Percentiles rank a stretch among this genome's conserved stretches.
Conservation (phyloP, 495 filamentous ascomycete species). For the Cercophora scortea region DNA sequence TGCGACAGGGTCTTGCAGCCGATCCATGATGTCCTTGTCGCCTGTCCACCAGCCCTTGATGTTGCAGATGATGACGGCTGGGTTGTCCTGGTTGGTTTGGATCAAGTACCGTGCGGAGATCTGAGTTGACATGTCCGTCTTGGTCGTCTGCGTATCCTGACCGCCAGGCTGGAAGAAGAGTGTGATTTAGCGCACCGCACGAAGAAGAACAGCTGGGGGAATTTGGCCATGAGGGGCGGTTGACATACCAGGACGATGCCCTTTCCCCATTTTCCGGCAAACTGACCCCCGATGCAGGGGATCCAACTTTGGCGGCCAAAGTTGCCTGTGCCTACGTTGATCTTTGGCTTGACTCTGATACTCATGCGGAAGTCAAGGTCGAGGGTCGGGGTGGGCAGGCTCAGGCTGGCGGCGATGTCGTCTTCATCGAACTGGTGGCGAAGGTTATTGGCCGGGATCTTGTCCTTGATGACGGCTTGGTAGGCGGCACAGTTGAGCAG, state of each 20-base stretch:
- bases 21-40: conserved; percentile 22
- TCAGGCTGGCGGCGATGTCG: conserved; percentile 18
- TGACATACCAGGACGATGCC: conserved; percentile 16
- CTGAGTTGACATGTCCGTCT: conserved; percentile 16
- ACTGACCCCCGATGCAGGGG: conserved; percentile 19
- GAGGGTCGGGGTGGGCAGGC: conserved; percentile 16
- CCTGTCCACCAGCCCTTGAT: conserved; percentile 23
- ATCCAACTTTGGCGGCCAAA: conserved; percentile 19
- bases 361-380: conserved; percentile 24
- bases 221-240: too few species aligned
- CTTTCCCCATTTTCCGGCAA: conserved; percentile 24
- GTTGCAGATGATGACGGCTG: conserved; percentile 20
- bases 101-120: conserved; percentile 21
- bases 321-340: conserved; percentile 12
- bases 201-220: background rate
- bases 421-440: conserved; percentile 24
- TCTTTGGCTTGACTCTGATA: conserved; percentile 22
- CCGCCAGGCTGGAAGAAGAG: conserved; percentile 11
- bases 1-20: conserved; percentile 20
- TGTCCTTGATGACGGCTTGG: conserved; percentile 17
- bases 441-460: conserved; percentile 20
- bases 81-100: conserved; percentile 22
- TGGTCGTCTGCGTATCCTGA: conserved; percentile 19
- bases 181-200: background rate
- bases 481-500: conserved; percentile 17